A percentile compares a stretch with the other conserved stretches of the same genome.
These are phyloP conservation scores for Trichosanthes truncata DNA, from an alignment of 306 rosid species.

Conservation along the genomic window DNA sequence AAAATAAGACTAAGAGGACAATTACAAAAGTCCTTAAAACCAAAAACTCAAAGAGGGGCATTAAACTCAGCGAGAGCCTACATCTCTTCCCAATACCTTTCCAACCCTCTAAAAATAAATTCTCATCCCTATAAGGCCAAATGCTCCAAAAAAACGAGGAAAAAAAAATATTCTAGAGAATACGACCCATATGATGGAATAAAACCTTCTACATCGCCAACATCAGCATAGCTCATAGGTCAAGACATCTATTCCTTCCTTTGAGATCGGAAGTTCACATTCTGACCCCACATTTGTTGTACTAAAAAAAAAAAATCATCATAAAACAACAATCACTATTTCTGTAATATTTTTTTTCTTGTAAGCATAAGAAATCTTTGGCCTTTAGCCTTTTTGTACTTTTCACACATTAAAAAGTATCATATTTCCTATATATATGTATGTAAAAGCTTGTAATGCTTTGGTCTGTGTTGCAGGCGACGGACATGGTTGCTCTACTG, in stretches of 20 bases:
- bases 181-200: background rate
- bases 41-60: background rate
- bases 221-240: background rate
- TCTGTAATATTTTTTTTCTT: background rate
- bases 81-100: background rate
- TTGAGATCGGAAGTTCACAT: background rate
- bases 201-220: background rate
- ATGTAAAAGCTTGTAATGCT: background rate
- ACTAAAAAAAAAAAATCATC: background rate
- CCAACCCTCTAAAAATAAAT: background rate
- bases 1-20: background rate
- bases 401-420: background rate
- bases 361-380: background rate
- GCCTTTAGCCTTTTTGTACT: background rate
- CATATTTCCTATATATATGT: background rate
- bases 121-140: background rate
- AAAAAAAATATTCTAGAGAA: too few relatives aligned
- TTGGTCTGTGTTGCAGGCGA: conserved; percentile 44
- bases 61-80: background rate
- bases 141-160: background rate
- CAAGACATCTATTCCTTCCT: background rate
- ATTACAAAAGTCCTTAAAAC: too few relatives aligned
- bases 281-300: background rate
- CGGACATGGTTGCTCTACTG: conserved; percentile 53
- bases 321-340: background rate